phyloP scores from a whole-genome alignment of 805 yeast species.

The Wickerhamomyces alni region DNA sequence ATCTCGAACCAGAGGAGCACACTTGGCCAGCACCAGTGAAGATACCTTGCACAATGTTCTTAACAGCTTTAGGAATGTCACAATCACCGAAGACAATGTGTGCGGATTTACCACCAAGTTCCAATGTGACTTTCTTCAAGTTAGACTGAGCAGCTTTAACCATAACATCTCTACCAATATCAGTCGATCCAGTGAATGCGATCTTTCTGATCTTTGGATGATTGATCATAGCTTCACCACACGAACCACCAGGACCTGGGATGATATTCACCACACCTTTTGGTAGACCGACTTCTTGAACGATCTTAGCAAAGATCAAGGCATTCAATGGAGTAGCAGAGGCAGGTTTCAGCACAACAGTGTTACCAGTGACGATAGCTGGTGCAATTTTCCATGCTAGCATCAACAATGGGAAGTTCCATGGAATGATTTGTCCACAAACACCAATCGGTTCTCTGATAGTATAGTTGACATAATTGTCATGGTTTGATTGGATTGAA shows the following conservation, averaged over 20 bases:
- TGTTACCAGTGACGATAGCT: conserved; percentile 72
- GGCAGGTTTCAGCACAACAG: conserved; percentile 68
- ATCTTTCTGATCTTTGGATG: conserved; percentile 69
- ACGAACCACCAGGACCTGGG: conserved; percentile 68
- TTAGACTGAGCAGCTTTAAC: conserved; percentile 61
- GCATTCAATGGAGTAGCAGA: conserved; percentile 75
- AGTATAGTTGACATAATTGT: conserved; percentile 56
- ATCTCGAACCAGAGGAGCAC: conserved; percentile 79
- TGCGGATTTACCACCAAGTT: conserved; percentile 82
- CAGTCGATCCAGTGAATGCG: conserved; percentile 81
- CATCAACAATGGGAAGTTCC: conserved; percentile 83
- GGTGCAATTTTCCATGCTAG: conserved; percentile 78
- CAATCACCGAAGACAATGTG: conserved; percentile 70
- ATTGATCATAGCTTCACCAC: conserved; percentile 65
- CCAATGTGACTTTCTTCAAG: conserved; percentile 75
- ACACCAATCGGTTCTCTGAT: conserved; percentile 75
- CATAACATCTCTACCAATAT: conserved; percentile 68
- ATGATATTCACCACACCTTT: conserved; percentile 70
- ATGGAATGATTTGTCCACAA: conserved; percentile 79
- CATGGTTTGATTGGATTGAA: conserved; percentile 52
- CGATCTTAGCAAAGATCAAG: conserved; percentile 52
- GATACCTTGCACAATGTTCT: conserved; percentile 58
- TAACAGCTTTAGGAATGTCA: conserved; percentile 40
- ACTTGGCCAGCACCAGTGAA: conserved; percentile 80
- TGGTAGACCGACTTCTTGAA: conserved; percentile 67